Evolutionary conservation across 257 asterid species (phyloP).

Genomic region (Paraleonurus japonicus): DNA sequence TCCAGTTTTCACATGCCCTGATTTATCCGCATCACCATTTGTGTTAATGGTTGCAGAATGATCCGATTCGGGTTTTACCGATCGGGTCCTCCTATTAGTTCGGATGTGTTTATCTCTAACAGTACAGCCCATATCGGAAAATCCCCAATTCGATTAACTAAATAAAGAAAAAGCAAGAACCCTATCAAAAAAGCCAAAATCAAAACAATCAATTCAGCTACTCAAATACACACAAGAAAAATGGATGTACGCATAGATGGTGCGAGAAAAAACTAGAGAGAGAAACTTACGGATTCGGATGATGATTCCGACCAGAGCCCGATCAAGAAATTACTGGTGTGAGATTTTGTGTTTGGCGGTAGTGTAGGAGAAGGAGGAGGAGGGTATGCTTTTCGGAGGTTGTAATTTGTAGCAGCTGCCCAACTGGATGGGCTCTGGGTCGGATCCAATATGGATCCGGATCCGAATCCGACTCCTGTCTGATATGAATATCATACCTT

Average conservation of each 20-base stretch:
- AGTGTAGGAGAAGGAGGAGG: slow-evolving; percentile 26
- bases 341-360: slow-evolving; percentile 34
- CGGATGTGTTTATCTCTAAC: slow-evolving; percentile 72
- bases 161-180: slow-evolving; percentile 22
- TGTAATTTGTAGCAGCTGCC: slow-evolving; percentile 33
- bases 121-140: slow-evolving; percentile 54
- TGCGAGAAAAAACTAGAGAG: background rate
- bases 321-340: background rate
- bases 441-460: slow-evolving; percentile 14
- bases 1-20: slow-evolving; percentile 22
- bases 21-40: slow-evolving; percentile 32
- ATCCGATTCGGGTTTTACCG: slow-evolving; percentile 61
- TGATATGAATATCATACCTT: background rate
- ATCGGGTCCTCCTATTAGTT: slow-evolving; percentile 69
- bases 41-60: slow-evolving; percentile 29
- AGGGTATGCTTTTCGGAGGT: slow-evolving; percentile 28
- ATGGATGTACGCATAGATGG: background rate
- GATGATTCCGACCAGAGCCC: slow-evolving; percentile 22
- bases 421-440: slow-evolving; percentile 3
- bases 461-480: background rate
- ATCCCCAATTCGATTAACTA: slow-evolving; percentile 13
- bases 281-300: slow-evolving; percentile 34
- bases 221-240: slow-evolving; percentile 2
- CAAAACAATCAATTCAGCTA: slow-evolving; percentile 22
- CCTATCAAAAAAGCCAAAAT: slow-evolving; percentile 22